These are phyloP conservation scores for Mycena metata DNA, from an alignment of 768 basidiomycete genomes.

Conservation along the genomic window DNA sequence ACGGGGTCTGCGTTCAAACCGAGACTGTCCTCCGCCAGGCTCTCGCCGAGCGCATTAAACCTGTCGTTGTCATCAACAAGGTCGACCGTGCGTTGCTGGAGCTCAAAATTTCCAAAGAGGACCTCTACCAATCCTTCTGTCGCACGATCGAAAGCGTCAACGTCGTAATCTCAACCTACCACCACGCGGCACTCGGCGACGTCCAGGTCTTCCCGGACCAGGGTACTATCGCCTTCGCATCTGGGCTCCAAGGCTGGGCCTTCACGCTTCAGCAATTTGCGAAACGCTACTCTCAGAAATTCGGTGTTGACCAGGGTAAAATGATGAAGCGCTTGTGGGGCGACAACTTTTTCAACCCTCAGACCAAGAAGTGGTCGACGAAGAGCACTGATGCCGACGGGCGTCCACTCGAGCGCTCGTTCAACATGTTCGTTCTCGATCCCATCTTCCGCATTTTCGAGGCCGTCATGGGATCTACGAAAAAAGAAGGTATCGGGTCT, in stretches of 20 bases:
- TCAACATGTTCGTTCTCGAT: conserved; percentile 98
- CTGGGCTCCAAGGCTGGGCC: conserved; percentile 99
- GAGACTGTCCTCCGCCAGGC: conserved; percentile 99
- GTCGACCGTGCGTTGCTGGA: conserved; percentile 99
- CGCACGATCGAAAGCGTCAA: conserved; percentile 98
- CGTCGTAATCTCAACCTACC: conserved; percentile 98
- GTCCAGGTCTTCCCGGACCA: conserved; percentile 98
- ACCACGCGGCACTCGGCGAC: conserved; percentile 94
- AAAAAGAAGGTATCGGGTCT: conserved; percentile 85
- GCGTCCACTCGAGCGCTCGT: conserved; percentile 93
- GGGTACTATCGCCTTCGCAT: conserved; percentile 98
- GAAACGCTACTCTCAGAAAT: conserved; percentile 94
- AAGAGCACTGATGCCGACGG: conserved; percentile 81
- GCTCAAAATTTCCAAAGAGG: conserved; percentile 96
- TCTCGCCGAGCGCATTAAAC: conserved; percentile 98
- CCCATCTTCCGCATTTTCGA: conserved; percentile 99
- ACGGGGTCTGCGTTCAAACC: conserved; percentile 99
- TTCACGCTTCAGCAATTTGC: conserved; percentile 99
- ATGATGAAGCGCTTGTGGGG: conserved; percentile 83
- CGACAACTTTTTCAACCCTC: conserved; percentile 99
- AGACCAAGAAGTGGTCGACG: conserved; percentile 96
- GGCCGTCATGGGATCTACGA: conserved; percentile 98
- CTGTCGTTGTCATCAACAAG: conserved; percentile 99
- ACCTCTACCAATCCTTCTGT: conserved; percentile 96
- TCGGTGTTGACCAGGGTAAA: conserved; percentile 99